Evolutionary conservation across 1,139 yeast species (phyloP), one percentile per base, ranked within the genome.

Genomic region (Pichia sp.): DNA sequence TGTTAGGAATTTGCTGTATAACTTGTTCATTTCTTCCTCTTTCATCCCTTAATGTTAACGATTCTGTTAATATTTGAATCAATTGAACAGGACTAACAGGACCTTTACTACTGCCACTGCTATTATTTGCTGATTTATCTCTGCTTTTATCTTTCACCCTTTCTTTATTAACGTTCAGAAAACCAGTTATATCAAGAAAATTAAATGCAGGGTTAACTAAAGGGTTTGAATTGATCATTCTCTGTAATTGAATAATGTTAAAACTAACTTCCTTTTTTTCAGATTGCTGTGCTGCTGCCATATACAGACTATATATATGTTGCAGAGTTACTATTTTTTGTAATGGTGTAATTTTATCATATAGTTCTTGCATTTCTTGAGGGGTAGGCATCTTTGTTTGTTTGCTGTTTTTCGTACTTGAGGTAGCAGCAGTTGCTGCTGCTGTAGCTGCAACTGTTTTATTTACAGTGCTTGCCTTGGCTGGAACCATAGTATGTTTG

Each of bases 321-420:
- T 64, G 68, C 34, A 64, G 54, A 4, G 68, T 64, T 25, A 64
- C 65, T 12, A 64, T 60, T 50, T 64, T 63, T 45, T 63, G 67
- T 27, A 64, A 53, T 9, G 59, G 56, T 6, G 67, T 61, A 29
- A 64, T 64, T 41, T 54, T 53, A 38, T 59, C 55, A 40, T 60
- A 58, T 56, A 58, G 53, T 23, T 52, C 55, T 34, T 53, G 52
- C 43, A 59, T 56, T 45, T 59, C 61, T 40, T 59, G 57, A 35
- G 56, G 56, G 2, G 62, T 57, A 1, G 62, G 60, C 64, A 59
- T 59, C 39, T 26, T 50, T 9, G 47, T 37, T 13, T 36, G 47
- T 34, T 44, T 48, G 13, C 44, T 39, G 39, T 30, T 42, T 24
- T 40, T 40, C 18, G 40, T 24, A 7, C 22, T 15, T 18, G 39